phyloP scores from a whole-genome alignment of 768 basidiomycete genomes.

The Naganishia friedmannii region DNA sequence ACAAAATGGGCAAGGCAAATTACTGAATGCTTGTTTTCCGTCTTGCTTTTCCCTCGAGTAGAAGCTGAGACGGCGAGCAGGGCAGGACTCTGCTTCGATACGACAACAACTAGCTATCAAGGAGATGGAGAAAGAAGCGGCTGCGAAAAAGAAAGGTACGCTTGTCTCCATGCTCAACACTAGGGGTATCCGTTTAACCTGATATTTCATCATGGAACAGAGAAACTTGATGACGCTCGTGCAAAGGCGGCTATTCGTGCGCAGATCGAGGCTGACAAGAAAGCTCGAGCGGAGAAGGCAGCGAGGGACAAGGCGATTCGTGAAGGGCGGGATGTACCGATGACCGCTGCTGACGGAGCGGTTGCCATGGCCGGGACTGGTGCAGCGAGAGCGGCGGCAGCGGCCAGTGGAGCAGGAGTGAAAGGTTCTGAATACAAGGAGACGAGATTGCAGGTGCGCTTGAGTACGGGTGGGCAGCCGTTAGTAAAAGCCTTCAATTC shows the following conservation, averaged over 20 bases:
- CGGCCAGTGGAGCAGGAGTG: constrained; percentile 48
- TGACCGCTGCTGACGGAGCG: constrained; percentile 51
- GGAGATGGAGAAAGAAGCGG: constrained; percentile 62
- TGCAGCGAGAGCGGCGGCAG: constrained; percentile 50
- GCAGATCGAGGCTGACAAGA: constrained; percentile 92
- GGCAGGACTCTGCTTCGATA: constrained; percentile 65
- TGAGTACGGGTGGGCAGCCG: constrained; percentile 75
- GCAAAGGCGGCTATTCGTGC: constrained; percentile 83
- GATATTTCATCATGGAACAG: constrained; percentile 53
- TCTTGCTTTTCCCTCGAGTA: not conserved
- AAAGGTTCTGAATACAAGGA: constrained; percentile 75
- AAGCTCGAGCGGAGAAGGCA: constrained; percentile 76
- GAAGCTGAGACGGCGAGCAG: constrained; percentile 27
- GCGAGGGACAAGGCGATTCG: constrained; percentile 88
- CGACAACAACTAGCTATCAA: constrained; percentile 70
- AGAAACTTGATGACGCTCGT: constrained; percentile 77
- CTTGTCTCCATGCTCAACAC: not conserved
- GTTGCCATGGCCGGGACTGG: constrained; percentile 44
- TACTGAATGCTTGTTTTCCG: no score
- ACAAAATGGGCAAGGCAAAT: not conserved
- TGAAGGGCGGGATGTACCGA: constrained; percentile 64
- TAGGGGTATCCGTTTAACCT: not conserved
- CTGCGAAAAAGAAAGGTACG: constrained; percentile 72
- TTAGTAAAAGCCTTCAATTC: constrained; percentile 58
- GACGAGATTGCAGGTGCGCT: constrained; percentile 79